A percentile compares a stretch with the other conserved stretches of the same genome.
phyloP scores from a whole-genome alignment of 352 stramenopile genomes.

The Phytophthora sojae region DNA sequence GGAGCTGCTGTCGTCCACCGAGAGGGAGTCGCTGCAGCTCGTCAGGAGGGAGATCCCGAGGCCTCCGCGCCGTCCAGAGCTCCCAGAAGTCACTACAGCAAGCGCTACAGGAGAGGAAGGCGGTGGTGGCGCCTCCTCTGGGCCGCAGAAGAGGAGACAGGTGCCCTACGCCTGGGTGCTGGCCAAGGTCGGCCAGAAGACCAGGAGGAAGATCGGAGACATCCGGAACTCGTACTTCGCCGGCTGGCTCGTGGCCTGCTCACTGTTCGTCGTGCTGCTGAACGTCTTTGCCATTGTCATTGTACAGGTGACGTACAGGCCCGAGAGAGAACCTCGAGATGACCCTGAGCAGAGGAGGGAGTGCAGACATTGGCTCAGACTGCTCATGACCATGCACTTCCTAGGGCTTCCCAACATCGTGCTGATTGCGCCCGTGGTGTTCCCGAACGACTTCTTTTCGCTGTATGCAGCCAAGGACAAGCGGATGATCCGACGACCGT shows the following conservation, averaged over 20 bases:
- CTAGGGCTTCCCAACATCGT: constrained; percentile 62
- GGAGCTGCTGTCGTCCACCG: constrained; percentile 17
- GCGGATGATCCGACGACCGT: constrained; percentile 70
- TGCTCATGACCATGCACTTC: constrained; percentile 59
- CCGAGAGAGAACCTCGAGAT: constrained; percentile 19
- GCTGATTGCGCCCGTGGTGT: constrained; percentile 64
- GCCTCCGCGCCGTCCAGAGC: constrained; percentile 10
- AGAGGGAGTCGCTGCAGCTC: constrained; percentile 14
- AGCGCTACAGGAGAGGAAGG: constrained; percentile 5
- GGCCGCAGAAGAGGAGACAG: background rate
- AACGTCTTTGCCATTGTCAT: constrained; percentile 53
- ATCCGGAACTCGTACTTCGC: constrained; percentile 81
- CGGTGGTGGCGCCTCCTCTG: background rate
- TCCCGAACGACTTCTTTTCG: constrained; percentile 55
- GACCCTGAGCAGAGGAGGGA: constrained; percentile 16
- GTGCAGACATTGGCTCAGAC: constrained; percentile 44
- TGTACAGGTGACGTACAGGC: constrained; percentile 41
- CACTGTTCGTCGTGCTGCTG: constrained; percentile 53
- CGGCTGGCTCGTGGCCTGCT: constrained; percentile 71
- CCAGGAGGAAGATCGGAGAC: constrained; percentile 43
- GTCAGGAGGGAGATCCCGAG: constrained; percentile 25
- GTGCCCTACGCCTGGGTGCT: constrained; percentile 40
- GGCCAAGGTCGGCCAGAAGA: constrained; percentile 35
- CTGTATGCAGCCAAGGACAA: constrained; percentile 64
- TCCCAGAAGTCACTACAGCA: constrained; percentile 6